These are phyloP conservation scores for Hyphopichia fennica DNA, from an alignment of 1,139 yeast genomes.

Conservation along the genomic window DNA sequence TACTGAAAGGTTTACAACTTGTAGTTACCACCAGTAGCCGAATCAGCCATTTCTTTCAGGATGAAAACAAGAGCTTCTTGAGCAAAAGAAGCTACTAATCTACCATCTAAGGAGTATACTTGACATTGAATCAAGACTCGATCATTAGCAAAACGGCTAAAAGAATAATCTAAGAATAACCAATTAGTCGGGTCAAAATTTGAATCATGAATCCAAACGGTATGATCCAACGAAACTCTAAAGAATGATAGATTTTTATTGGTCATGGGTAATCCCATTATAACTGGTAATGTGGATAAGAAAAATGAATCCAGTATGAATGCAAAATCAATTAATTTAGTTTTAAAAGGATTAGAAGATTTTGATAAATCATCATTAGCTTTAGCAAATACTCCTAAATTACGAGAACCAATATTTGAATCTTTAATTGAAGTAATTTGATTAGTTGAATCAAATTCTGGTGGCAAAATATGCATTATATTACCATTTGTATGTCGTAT, in stretches of 20 bases:
- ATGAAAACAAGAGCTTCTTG: constrained; percentile 41
- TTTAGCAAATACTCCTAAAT: constrained; percentile 35
- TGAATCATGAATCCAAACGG: constrained; percentile 37
- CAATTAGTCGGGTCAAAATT: constrained; percentile 39
- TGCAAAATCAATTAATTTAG: constrained; percentile 20
- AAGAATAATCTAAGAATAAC: constrained; percentile 39
- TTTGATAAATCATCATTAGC: constrained; percentile 27
- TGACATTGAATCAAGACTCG: constrained; percentile 29
- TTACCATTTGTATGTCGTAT: constrained; percentile 33
- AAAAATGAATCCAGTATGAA: constrained; percentile 23
- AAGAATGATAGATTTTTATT: constrained; percentile 21
- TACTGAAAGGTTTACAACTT: constrained; percentile 7
- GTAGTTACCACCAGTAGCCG: constrained; percentile 12
- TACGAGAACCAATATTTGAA: constrained; percentile 23
- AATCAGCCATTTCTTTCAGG: constrained; percentile 15
- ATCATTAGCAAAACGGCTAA: constrained; percentile 34
- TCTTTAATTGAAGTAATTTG: constrained; percentile 5
- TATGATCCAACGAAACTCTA: constrained; percentile 44
- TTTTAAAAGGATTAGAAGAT: constrained; percentile 22
- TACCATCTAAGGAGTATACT: constrained; percentile 29
- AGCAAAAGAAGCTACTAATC: constrained; percentile 28
- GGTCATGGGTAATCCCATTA: constrained; percentile 27
- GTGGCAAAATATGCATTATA: constrained; percentile 30
- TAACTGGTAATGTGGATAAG: constrained; percentile 22
- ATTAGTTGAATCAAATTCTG: constrained; percentile 21